Conservation (phyloP, 495 filamentous ascomycete species). For the Recurvomyces mirabilis region DNA sequence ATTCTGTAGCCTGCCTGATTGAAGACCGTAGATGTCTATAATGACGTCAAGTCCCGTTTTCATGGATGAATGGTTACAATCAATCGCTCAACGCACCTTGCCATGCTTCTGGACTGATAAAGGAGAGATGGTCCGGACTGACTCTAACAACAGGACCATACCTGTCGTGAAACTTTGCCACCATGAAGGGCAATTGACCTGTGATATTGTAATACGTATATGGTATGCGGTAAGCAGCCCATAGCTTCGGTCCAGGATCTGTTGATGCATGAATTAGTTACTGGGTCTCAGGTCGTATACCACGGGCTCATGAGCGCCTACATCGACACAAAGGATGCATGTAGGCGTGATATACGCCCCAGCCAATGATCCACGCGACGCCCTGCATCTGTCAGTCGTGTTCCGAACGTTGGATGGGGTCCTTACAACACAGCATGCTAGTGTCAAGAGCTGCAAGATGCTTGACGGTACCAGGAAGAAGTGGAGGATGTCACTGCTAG, state of each 20-base stretch:
- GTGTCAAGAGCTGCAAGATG: no score
- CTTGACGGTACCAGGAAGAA: no score
- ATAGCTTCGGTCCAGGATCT: constrained; percentile 23
- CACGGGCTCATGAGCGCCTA: no score
- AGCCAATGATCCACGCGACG: background rate
- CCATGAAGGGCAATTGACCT: constrained; percentile 19
- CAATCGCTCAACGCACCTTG: no score
- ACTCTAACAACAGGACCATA: constrained; percentile 27
- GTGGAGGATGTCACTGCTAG: no score
- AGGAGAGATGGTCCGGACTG: constrained; percentile 23
- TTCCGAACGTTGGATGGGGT: no score
- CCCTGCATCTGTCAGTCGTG: background rate
- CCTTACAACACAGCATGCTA: no score
- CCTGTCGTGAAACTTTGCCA: constrained; percentile 21
- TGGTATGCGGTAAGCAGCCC: constrained; percentile 15
- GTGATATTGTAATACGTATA: constrained; percentile 11
- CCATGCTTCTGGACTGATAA: constrained; percentile 20
- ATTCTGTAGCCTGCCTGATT: constrained; percentile 7
- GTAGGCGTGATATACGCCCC: background rate
- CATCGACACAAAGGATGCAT: constrained; percentile 1
- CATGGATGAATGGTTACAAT: no score
- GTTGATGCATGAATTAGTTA: no score
- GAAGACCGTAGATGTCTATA: constrained; percentile 27
- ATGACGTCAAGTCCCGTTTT: no score
- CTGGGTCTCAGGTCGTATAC: no score